Conservation (phyloP, 768 basidiomycete species). For the Leucosporidium scottii region DNA sequence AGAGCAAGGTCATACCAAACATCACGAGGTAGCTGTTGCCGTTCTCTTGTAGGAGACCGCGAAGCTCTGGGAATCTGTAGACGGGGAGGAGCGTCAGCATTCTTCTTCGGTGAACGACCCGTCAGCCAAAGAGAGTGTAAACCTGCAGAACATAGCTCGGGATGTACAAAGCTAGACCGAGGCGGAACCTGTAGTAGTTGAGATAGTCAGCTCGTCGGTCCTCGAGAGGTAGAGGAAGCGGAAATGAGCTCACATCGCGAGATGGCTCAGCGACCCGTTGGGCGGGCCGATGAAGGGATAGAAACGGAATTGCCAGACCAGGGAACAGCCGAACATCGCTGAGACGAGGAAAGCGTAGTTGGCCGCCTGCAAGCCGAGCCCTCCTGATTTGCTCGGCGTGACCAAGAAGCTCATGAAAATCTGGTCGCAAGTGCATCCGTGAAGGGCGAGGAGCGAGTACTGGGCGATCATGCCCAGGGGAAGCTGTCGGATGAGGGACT, state of each 20-base stretch:
- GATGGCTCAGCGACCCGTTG: constrained; percentile 42
- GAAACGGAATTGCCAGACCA: constrained; percentile 42
- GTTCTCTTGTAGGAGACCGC: constrained; percentile 41
- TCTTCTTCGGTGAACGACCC: too few relatives aligned
- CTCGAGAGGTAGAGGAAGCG: background rate
- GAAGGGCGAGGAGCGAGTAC: constrained; percentile 80
- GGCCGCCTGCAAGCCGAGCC: constrained; percentile 79
- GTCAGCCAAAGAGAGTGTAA: too few relatives aligned
- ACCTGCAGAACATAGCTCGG: constrained; percentile 30
- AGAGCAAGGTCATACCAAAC: constrained; percentile 54
- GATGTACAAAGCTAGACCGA: constrained; percentile 49
- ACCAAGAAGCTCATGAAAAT: constrained; percentile 64
- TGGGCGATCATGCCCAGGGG: constrained; percentile 81
- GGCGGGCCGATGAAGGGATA: constrained; percentile 45
- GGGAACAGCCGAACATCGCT: constrained; percentile 40
- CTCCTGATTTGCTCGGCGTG: constrained; percentile 59
- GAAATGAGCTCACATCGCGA: constrained; percentile 40
- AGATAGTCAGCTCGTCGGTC: constrained; percentile 48
- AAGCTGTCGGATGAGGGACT: constrained; percentile 63
- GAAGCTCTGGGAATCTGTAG: constrained; percentile 32
- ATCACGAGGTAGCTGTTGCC: constrained; percentile 72
- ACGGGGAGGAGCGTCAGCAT: too few relatives aligned
- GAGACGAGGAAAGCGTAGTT: constrained; percentile 79
- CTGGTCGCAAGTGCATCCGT: constrained; percentile 48
- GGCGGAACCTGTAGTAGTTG: constrained; percentile 83